phyloP scores from a whole-genome alignment of 768 basidiomycete genomes.

The Tulasnella sp. region DNA sequence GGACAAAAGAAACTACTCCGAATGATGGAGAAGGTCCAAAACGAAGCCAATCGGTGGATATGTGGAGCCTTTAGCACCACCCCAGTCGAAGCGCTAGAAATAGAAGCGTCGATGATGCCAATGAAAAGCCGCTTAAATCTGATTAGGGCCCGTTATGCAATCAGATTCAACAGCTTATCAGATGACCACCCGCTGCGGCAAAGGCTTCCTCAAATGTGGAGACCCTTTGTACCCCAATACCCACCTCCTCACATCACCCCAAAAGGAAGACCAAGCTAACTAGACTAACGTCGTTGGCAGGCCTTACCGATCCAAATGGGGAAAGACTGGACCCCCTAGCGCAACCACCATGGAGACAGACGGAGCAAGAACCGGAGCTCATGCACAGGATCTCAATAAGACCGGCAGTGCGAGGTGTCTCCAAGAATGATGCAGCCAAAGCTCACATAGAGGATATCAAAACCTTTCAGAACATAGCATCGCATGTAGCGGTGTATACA shows the following conservation, averaged over 20 bases:
- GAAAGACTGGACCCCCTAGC: too few relatives aligned
- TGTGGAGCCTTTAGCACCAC: constrained; percentile 28
- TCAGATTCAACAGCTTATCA: constrained; percentile 11
- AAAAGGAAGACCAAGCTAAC: too few relatives aligned
- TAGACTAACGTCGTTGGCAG: too few relatives aligned
- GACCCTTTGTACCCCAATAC: background rate
- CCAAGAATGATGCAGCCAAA: constrained; percentile 8
- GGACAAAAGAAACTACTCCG: constrained; percentile 17
- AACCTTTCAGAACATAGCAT: background rate
- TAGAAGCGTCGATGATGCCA: constrained; percentile 28
- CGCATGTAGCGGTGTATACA: constrained; percentile 13
- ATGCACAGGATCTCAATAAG: too few relatives aligned
- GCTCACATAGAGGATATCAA: constrained; percentile 1
- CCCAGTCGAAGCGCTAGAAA: constrained; percentile 24
- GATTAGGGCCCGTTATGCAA: background rate
- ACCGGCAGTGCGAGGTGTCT: too few relatives aligned
- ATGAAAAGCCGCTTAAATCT: constrained; percentile 16
- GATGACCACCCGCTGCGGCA: constrained; percentile 1
- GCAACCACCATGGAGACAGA: too few relatives aligned
- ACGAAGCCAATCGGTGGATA: constrained; percentile 24
- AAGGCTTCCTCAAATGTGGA: constrained; percentile 7
- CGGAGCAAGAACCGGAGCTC: too few relatives aligned
- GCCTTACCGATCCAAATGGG: too few relatives aligned
- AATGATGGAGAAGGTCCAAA: constrained; percentile 24
- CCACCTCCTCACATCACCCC: too few relatives aligned